A percentile compares a stretch with the other conserved stretches of the same genome.
These are phyloP conservation scores for Aspergillus piperis DNA, from an alignment of 2,329 filamentous ascomycete species.

Conservation along the genomic window DNA sequence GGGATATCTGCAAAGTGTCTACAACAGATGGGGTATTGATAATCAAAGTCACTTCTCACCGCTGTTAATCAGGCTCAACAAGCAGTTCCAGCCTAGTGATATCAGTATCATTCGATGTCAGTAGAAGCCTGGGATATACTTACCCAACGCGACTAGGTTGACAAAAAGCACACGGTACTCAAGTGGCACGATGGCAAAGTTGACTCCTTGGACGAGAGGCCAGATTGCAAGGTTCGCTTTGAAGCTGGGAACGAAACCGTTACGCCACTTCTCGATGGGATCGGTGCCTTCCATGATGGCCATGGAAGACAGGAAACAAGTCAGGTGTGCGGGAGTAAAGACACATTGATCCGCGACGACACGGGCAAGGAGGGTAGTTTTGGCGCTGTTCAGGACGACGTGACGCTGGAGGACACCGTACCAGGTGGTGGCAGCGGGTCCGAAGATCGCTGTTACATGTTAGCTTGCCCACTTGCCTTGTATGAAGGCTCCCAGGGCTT, in stretches of 20 bases:
- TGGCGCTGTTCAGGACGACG: constrained; percentile 65
- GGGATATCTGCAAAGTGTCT: not conserved
- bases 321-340: constrained; percentile 83
- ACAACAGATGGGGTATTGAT: too few relatives aligned
- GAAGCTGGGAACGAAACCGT: constrained; percentile 70
- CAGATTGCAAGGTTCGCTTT: constrained; percentile 85
- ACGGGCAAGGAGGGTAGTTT: constrained; percentile 72
- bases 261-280: constrained; percentile 68
- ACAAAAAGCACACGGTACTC: constrained; percentile 83
- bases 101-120: constrained; percentile 16
- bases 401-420: constrained; percentile 74
- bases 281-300: constrained; percentile 72
- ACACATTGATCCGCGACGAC: constrained; percentile 78
- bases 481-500: not conserved
- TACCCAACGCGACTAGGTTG: constrained; percentile 74
- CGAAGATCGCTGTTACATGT: constrained; percentile 66
- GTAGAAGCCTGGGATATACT: constrained; percentile 28
- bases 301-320: constrained; percentile 80
- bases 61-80: constrained; percentile 59
- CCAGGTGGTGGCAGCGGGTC: constrained; percentile 84
- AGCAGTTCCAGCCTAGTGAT: constrained; percentile 58
- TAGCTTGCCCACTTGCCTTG: constrained; percentile 1
- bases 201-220: constrained; percentile 80
- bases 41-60: constrained; percentile 33
- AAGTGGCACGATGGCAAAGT: constrained; percentile 84